Base-by-base conservation (phyloP, 306 rosid genomes). In the Sicyos baderoa region DNA sequence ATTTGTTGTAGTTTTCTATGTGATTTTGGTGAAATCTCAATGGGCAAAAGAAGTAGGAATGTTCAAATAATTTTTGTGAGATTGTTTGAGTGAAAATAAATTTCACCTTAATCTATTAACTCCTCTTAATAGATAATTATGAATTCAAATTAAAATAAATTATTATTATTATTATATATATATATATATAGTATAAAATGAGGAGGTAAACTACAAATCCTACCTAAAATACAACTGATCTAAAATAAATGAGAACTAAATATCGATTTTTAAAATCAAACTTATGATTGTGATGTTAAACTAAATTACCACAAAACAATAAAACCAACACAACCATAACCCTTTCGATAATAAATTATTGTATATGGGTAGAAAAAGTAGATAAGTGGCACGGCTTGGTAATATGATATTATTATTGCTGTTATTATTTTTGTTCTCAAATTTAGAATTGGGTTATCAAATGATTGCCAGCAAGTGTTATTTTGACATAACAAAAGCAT, bases 51-150 rank as follows among this genome's bases (percentile, higher is more conserved):
- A 25, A 57, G n/a, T 23, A 42, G 40, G 18, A 2, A 57, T 57
- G 42, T 13, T 27, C 27, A 25, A 23, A 13, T 23, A 49, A 15
- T 49, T 63, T 63, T 50, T 40, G 47, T 40, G 4, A 40, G 23
- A 61, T 61, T 37, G 0, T 32, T 63, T 63, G 52, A 25, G 51
- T 40, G 52, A 15, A 12, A 19, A 11, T 17, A 9, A 17, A 11
- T 63, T 63, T 63, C 32, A 22, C 54, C 54, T 65, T 21, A 64
- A 10, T 42, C 1, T 42, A 40, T 19, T 19, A 18, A 44, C 12
- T 37, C 11, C 9, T 13, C 53, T 64, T 42, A 64, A 64, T 65
- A 40, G 55, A 13, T 45, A 45, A 65, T 65, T 65, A 65, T 19
- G 71, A 65, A 47, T 45, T 65, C 21, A 45, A 45, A 21, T 45